These are phyloP conservation scores for Metschnikowia chrysomelidarum DNA, from an alignment of 805 yeast genomes.

Conservation along the genomic window DNA sequence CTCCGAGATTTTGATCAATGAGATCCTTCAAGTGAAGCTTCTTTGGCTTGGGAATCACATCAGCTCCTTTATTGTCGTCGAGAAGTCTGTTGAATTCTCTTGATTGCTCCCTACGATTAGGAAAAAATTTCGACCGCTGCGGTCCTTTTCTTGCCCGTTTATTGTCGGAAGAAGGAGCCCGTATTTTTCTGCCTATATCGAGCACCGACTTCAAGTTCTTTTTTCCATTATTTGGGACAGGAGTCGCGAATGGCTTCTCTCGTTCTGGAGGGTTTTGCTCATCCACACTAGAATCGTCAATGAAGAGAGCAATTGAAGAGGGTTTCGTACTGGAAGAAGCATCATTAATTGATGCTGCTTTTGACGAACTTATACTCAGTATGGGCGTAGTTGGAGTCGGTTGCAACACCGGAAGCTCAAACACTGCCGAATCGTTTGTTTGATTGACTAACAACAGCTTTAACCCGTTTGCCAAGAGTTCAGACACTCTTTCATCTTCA, in stretches of 20 bases:
- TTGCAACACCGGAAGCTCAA: slow-evolving; percentile 5
- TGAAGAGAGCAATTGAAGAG: background rate
- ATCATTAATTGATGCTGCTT: too few species aligned
- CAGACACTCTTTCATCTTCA: slow-evolving; percentile 4
- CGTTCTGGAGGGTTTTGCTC: background rate
- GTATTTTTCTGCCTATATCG: slow-evolving; percentile 1
- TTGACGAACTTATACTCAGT: too few species aligned
- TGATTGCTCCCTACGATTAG: too few species aligned
- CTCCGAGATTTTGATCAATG: background rate
- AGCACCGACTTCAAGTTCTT: slow-evolving; percentile 6
- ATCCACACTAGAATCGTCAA: too few species aligned
- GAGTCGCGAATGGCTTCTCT: too few species aligned
- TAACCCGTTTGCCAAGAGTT: slow-evolving; percentile 7
- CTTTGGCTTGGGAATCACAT: slow-evolving; percentile 1
- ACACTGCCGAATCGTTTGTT: slow-evolving; percentile 3
- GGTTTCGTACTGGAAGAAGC: too few species aligned
- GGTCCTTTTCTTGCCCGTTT: background rate
- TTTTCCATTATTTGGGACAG: slow-evolving; percentile 1
- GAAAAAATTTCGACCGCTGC: background rate
- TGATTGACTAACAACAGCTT: slow-evolving; percentile 3
- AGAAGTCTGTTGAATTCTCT: too few species aligned
- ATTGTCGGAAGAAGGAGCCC: background rate
- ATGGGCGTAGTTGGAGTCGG: background rate
- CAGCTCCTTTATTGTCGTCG: background rate
- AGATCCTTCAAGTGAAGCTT: slow-evolving; percentile 4